These are phyloP conservation scores for Anacardium occidentale DNA, from an alignment of 345 rosid species.

Conservation along the genomic window DNA sequence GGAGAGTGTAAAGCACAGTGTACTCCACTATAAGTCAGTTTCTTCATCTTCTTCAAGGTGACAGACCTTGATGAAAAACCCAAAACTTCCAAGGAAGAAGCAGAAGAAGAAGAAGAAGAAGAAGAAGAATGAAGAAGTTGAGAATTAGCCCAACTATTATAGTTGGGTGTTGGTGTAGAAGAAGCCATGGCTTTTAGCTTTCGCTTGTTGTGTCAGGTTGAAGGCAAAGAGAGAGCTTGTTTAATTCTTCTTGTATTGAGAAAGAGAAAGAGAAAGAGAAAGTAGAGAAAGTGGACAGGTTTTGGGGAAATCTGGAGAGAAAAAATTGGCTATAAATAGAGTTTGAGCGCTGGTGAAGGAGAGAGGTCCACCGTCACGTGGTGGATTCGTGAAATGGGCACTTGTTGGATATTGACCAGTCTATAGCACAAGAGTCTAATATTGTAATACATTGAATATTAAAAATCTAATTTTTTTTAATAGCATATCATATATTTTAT, in stretches of 20 bases:
- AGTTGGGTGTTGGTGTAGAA: slow-evolving; percentile 32
- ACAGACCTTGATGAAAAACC: slow-evolving; percentile 30
- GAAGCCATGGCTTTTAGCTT: slow-evolving; percentile 38
- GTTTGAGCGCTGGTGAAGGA: slow-evolving; percentile 7
- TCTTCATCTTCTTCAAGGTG: slow-evolving; percentile 14
- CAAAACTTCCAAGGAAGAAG: slow-evolving; percentile 20
- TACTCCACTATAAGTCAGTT: slow-evolving; percentile 16
- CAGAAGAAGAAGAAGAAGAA: not conserved
- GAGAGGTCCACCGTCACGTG: slow-evolving; percentile 56
- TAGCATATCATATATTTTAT: too few species aligned
- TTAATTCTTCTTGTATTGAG: not conserved
- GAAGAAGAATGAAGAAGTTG: slow-evolving; percentile 36
- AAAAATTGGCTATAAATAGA: slow-evolving; percentile 34
- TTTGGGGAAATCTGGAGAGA: slow-evolving; percentile 16
- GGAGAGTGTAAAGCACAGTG: slow-evolving; percentile 51
- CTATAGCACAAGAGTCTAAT: too few species aligned
- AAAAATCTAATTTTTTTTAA: too few species aligned
- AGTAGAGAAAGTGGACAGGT: not conserved
- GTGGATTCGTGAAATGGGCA: slow-evolving; percentile 29
- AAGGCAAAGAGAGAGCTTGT: not conserved
- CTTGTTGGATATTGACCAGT: too few species aligned
- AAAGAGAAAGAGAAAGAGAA: not conserved
- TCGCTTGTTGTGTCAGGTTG: not conserved
- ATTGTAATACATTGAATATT: too few species aligned
- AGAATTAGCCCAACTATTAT: slow-evolving; percentile 32